A percentile compares a stretch with the other conserved stretches of the same genome.
Evolutionary conservation across 2,329 filamentous ascomycete genomes (phyloP).

Genomic region (Aspergillus candidus): DNA sequence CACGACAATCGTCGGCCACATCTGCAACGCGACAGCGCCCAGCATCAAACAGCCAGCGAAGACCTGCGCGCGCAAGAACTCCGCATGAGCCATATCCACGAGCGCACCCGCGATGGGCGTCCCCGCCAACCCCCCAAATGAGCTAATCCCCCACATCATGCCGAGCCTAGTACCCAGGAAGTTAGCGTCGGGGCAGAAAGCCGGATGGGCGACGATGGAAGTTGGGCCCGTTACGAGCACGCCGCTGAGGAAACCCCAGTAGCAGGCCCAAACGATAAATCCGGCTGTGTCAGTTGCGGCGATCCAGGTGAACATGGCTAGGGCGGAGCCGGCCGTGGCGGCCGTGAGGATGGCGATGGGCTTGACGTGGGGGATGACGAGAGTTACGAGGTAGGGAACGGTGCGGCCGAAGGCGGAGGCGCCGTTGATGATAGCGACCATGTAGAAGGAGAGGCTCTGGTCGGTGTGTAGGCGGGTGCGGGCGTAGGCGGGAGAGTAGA

Average conservation of each 20-base stretch:
- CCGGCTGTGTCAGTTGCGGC: slow-evolving; percentile 17
- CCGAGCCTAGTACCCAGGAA: slow-evolving; percentile 26
- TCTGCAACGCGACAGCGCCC: slow-evolving; percentile 21
- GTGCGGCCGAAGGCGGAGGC: slow-evolving; percentile 47
- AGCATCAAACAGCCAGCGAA: slow-evolving; percentile 30
- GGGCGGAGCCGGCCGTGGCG: slow-evolving; percentile 16
- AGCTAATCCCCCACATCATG: slow-evolving; percentile 33
- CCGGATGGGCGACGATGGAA: slow-evolving; percentile 25
- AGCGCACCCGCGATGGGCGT: slow-evolving; percentile 29
- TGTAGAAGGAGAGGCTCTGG: slow-evolving; percentile 42
- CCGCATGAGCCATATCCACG: slow-evolving; percentile 20
- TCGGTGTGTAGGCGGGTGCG: slow-evolving; percentile 42
- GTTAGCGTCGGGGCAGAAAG: slow-evolving; percentile 21
- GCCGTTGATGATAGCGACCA: slow-evolving; percentile 49
- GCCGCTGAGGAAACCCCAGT: slow-evolving; percentile 27
- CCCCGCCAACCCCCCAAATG: slow-evolving; percentile 25
- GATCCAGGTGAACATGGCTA: slow-evolving; percentile 32
- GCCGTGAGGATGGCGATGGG: slow-evolving; percentile 20
- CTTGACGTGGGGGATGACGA: slow-evolving; percentile 28
- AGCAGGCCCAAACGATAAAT: slow-evolving; percentile 28
- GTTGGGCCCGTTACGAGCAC: slow-evolving; percentile 26
- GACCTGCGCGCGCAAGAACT: slow-evolving; percentile 26
- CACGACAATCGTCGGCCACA: slow-evolving; percentile 23
- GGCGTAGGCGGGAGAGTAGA: slow-evolving; percentile 41
- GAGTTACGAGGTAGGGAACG: slow-evolving; percentile 40